Evolutionary conservation across 306 rosid genomes (phyloP).

Genomic region (Fragaria ananassa): DNA sequence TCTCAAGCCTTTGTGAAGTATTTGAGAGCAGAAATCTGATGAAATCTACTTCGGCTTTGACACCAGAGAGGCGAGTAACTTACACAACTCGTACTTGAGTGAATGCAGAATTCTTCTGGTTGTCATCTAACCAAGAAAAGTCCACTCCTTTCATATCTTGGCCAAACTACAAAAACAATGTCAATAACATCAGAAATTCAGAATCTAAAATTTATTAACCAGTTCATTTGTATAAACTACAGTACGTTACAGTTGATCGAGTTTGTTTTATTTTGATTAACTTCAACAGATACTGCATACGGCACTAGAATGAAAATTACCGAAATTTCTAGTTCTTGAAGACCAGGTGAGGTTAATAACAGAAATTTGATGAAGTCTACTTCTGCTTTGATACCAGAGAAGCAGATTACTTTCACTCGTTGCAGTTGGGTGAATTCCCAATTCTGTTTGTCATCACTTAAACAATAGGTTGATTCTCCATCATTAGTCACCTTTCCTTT

Average conservation of each 20-base stretch:
- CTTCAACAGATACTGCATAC: background rate
- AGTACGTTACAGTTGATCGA: too few relatives aligned
- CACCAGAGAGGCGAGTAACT: constrained; percentile 38
- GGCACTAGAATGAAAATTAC: constrained; percentile 29
- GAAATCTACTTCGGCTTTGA: constrained; percentile 46
- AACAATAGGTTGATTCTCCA: constrained; percentile 15
- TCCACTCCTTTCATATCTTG: background rate
- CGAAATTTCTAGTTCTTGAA: constrained; percentile 22
- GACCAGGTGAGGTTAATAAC: constrained; percentile 19
- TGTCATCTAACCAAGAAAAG: constrained; percentile 27
- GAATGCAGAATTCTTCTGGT: constrained; percentile 18
- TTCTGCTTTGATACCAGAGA: constrained; percentile 43
- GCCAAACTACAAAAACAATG: constrained; percentile 30
- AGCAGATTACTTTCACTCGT: constrained; percentile 41
- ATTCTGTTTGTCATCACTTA: constrained; percentile 21
- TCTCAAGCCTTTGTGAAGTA: constrained; percentile 42
- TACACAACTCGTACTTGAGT: constrained; percentile 42
- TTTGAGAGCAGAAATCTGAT: constrained; percentile 36
- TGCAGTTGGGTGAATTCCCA: constrained; percentile 32
- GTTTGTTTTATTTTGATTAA: too few relatives aligned
- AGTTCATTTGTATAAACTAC: background rate
- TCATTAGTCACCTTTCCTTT: background rate
- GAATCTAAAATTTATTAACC: too few relatives aligned
- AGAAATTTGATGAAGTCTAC: constrained; percentile 44
- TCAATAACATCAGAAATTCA: background rate